phyloP scores from a whole-genome alignment of 1,139 yeast species.

The Arxiozyma telluris region DNA sequence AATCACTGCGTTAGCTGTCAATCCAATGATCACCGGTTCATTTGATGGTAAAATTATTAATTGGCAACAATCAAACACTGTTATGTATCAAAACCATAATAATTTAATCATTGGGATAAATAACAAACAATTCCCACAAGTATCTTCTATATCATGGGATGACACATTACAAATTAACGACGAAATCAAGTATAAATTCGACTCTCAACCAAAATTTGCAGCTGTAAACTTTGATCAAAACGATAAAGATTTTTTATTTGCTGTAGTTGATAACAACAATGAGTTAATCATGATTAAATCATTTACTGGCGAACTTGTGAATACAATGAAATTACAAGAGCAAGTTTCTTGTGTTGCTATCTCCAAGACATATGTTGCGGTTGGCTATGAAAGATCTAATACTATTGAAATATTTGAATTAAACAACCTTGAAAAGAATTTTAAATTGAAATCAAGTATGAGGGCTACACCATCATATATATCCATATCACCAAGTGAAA shows the following conservation, averaged over 20 bases:
- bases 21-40: constrained; percentile 52
- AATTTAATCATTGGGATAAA: constrained; percentile 47
- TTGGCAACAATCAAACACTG: constrained; percentile 44
- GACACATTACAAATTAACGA: constrained; percentile 49
- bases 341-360: constrained; percentile 39
- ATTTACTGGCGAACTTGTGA: constrained; percentile 22
- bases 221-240: constrained; percentile 29
- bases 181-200: constrained; percentile 31
- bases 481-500: constrained; percentile 62
- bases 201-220: constrained; percentile 58
- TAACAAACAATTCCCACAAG: constrained; percentile 21
- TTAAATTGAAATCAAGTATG: constrained; percentile 31
- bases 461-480: constrained; percentile 56
- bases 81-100: constrained; percentile 39
- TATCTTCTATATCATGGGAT: constrained; percentile 78
- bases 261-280: constrained; percentile 33
- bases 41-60: constrained; percentile 67
- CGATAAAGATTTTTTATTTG: constrained; percentile 24
- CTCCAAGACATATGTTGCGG: constrained; percentile 38
- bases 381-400: constrained; percentile 40
- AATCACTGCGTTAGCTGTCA: constrained; percentile 49
- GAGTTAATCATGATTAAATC: constrained; percentile 21
- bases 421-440: constrained; percentile 29
- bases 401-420: constrained; percentile 32
- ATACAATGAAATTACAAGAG: constrained; percentile 28